phyloP scores from a whole-genome alignment of 2,329 filamentous ascomycete species.

The Trichocomaceae sp. region DNA sequence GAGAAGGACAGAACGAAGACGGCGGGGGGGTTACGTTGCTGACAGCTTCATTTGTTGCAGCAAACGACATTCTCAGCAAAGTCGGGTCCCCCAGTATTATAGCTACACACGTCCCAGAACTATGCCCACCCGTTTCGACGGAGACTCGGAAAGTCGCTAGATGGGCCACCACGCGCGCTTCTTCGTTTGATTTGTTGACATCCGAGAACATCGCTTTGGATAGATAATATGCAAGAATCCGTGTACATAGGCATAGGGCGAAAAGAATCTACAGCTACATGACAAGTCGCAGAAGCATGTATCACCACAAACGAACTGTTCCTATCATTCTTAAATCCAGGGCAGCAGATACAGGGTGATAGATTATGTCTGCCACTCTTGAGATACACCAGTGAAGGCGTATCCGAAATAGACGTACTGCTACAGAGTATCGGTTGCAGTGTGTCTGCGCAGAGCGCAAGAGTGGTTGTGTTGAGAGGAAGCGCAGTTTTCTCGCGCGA shows the following conservation, averaged over 20 bases:
- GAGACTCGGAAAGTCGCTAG: neutral
- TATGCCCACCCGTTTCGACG: neutral
- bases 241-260: neutral
- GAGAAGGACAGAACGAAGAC: neutral
- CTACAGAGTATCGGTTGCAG: constrained; percentile 24
- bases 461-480: constrained; percentile 28
- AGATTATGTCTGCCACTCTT: constrained; percentile 57
- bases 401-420: constrained; percentile 25
- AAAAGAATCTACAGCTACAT: constrained; percentile 1
- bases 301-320: constrained; percentile 73
- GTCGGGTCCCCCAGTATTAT: neutral
- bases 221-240: neutral
- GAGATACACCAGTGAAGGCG: constrained; percentile 36
- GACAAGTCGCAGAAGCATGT: constrained; percentile 44
- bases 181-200: neutral
- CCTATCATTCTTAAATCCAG: constrained; percentile 68
- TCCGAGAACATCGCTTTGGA: neutral
- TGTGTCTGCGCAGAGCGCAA: constrained; percentile 35
- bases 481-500: constrained; percentile 6
- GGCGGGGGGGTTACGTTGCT: neutral
- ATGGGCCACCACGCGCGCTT: neutral
- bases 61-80: neutral
- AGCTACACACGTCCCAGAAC: neutral
- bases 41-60: neutral
- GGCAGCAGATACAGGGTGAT: constrained; percentile 82